These are phyloP conservation scores for Detonula confervacea DNA, from an alignment of 352 stramenopile species.

Conservation along the genomic window DNA sequence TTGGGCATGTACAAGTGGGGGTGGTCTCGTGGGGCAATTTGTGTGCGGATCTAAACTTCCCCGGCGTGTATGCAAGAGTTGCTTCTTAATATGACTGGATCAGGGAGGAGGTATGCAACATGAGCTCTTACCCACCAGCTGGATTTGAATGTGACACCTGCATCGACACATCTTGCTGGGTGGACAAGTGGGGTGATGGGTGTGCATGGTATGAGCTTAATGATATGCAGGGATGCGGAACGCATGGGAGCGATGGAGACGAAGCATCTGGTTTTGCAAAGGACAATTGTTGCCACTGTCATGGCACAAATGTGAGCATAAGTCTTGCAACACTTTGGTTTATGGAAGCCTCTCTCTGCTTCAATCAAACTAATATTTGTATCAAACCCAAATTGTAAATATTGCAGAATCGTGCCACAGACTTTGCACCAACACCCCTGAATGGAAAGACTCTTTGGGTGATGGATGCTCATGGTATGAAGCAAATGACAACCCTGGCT, in stretches of 20 bases:
- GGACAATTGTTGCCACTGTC: constrained; percentile 1
- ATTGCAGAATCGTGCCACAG: background rate
- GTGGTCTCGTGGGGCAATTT: constrained; percentile 21
- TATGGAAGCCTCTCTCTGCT: background rate
- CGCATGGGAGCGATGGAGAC: background rate
- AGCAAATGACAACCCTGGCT: constrained; percentile 2
- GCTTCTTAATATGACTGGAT: constrained; percentile 3
- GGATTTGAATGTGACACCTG: constrained; percentile 2
- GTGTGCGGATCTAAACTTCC: constrained; percentile 15
- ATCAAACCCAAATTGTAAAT: too few relatives aligned
- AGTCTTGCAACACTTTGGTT: background rate
- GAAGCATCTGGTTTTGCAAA: background rate
- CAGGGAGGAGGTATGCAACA: constrained; percentile 1
- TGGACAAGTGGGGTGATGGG: background rate
- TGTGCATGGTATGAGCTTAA: background rate
- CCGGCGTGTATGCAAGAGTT: constrained; percentile 1
- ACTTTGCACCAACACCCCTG: constrained; percentile 10
- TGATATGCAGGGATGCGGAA: background rate
- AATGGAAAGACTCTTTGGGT: constrained; percentile 10
- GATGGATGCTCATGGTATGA: constrained; percentile 24
- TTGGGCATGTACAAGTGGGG: constrained; percentile 29
- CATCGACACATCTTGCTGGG: constrained; percentile 6
- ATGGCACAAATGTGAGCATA: background rate
- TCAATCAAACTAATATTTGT: too few relatives aligned
- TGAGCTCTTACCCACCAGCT: background rate